Conservation (phyloP, 805 yeast genomes). For the Candida xiaguanensis region DNA sequence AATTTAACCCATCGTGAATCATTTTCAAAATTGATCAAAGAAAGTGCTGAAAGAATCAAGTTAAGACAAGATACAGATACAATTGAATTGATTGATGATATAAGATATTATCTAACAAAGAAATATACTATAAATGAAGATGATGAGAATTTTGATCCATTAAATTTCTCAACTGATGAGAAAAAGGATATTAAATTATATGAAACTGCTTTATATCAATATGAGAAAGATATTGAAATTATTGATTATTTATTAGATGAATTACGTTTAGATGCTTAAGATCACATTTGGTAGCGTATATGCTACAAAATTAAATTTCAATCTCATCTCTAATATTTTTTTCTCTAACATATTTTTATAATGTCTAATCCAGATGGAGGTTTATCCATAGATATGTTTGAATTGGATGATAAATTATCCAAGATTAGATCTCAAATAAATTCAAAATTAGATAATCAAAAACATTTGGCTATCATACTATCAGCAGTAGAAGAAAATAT, state of each 20-base stretch:
- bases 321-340: slow-evolving; percentile 5
- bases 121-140: slow-evolving; percentile 29
- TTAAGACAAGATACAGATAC: slow-evolving; percentile 72
- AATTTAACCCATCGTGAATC: slow-evolving; percentile 25
- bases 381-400: slow-evolving; percentile 33
- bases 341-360: not conserved
- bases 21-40: slow-evolving; percentile 22
- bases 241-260: slow-evolving; percentile 25
- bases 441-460: slow-evolving; percentile 86
- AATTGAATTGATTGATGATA: slow-evolving; percentile 75
- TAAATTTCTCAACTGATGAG: slow-evolving; percentile 11
- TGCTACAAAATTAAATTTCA: not conserved
- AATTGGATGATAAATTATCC: slow-evolving; percentile 59
- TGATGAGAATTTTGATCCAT: slow-evolving; percentile 22
- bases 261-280: slow-evolving; percentile 27
- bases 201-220: slow-evolving; percentile 15
- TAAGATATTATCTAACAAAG: slow-evolving; percentile 56
- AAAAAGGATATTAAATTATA: slow-evolving; percentile 16
- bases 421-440: slow-evolving; percentile 67
- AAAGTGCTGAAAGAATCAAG: slow-evolving; percentile 54
- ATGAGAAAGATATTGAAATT: slow-evolving; percentile 25
- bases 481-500: slow-evolving; percentile 90
- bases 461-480: slow-evolving; percentile 76
- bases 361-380: slow-evolving; percentile 38
- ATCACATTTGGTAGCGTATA: slow-evolving; percentile 2